Conservation (phyloP, 106 monocot species). For the Dendrobium catenatum region DNA sequence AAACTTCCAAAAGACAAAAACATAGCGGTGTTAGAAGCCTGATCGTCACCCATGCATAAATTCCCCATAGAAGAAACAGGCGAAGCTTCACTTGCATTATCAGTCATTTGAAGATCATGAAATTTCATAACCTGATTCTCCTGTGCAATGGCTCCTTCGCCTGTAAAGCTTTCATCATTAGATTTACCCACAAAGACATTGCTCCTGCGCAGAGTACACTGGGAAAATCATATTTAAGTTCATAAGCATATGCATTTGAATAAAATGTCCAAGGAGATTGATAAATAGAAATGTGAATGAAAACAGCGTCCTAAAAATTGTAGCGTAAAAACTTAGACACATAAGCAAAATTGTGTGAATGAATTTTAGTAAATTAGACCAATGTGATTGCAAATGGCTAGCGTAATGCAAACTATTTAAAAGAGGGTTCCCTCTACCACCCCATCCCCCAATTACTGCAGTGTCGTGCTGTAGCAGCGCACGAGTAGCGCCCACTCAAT, state of each 20-base stretch:
- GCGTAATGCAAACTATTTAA: too few relatives aligned
- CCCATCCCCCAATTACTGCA: too few relatives aligned
- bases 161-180: constrained; percentile 5
- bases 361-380: too few relatives aligned
- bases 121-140: neutral
- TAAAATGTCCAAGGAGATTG: neutral
- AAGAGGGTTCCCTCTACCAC: too few relatives aligned
- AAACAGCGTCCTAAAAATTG: neutral
- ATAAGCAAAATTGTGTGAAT: too few relatives aligned
- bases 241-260: constrained; percentile 37
- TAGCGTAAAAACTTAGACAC: too few relatives aligned
- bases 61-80: constrained; percentile 12
- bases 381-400: too few relatives aligned
- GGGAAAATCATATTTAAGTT: constrained; percentile 63
- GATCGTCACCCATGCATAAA: constrained; percentile 8
- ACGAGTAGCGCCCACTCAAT: too few relatives aligned
- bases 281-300: neutral
- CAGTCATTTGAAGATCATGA: neutral
- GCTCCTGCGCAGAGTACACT: constrained; percentile 67
- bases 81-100: constrained; percentile 5
- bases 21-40: constrained; percentile 3
- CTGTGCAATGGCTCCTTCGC: constrained; percentile 8
- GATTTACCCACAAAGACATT: constrained; percentile 36
- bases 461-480: too few relatives aligned
- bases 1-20: constrained; percentile 28